A percentile compares a stretch with the other conserved stretches of the same genome.
Evolutionary conservation across 164 flowering plant species (phyloP).

Genomic region (Annona squamosa): DNA sequence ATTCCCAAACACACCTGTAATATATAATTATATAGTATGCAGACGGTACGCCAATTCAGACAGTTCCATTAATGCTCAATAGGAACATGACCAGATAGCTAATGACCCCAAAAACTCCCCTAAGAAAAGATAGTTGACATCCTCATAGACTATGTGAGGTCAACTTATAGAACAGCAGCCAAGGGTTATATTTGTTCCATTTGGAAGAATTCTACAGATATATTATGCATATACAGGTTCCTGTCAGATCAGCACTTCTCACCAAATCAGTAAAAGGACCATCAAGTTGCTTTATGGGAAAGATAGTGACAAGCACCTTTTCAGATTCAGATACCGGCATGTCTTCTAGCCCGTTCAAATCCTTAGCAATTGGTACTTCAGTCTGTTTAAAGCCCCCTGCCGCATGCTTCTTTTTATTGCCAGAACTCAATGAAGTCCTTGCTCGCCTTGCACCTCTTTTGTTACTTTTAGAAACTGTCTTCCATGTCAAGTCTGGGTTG

Average conservation of each 20-base stretch:
- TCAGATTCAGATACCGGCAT: conserved; percentile 53
- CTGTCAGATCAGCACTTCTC: neutral
- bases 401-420: conserved; percentile 11
- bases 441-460: conserved; percentile 26
- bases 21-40: too few species aligned
- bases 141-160: too few species aligned
- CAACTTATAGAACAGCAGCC: too few species aligned
- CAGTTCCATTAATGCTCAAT: too few species aligned
- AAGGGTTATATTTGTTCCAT: neutral
- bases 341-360: conserved; percentile 24
- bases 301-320: conserved; percentile 32
- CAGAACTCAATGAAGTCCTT: conserved; percentile 11
- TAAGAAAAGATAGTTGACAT: too few species aligned
- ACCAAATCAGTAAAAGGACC: neutral
- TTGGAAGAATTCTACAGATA: neutral
- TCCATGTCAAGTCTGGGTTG: conserved; percentile 29
- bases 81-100: too few species aligned
- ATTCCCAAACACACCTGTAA: too few species aligned
- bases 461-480: conserved; percentile 27
- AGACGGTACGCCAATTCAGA: too few species aligned
- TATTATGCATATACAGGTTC: neutral
- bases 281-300: neutral
- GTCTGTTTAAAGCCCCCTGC: conserved; percentile 16
- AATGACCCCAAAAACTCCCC: too few species aligned
- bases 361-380: conserved; percentile 17